Conservation (phyloP, 345 rosid genomes). For the Eucalyptus decipiens region DNA sequence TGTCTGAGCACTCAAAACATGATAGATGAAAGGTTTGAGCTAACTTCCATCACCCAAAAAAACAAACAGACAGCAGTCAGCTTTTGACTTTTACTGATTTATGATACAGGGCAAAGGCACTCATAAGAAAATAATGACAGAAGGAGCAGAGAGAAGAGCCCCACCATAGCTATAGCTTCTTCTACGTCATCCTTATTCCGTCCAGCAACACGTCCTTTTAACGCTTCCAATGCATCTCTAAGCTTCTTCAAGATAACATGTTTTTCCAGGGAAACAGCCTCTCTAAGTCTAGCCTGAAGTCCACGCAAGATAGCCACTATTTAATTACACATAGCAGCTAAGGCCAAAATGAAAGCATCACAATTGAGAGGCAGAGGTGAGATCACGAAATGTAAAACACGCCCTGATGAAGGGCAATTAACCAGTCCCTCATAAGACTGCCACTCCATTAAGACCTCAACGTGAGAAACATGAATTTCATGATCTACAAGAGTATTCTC, state of each 20-base stretch:
- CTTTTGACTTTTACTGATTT: not conserved
- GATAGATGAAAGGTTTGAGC: not conserved
- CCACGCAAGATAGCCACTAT: not conserved
- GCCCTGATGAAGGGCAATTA: not conserved
- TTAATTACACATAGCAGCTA: not conserved
- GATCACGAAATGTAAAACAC: not conserved
- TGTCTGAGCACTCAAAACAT: not conserved
- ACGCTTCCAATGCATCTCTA: constrained; percentile 82
- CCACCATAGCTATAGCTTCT: constrained; percentile 91
- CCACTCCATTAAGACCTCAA: not conserved
- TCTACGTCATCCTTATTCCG: constrained; percentile 93
- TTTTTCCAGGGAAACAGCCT: constrained; percentile 90
- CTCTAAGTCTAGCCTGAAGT: constrained; percentile 81
- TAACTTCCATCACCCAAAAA: not conserved
- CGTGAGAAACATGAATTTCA: not conserved
- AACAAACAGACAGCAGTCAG: not conserved
- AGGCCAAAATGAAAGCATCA: not conserved
- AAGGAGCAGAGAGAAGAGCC: constrained; percentile 1
- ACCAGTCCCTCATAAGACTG: not conserved
- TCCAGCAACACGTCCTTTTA: constrained; percentile 86
- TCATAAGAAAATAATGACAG: not conserved
- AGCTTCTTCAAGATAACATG: constrained; percentile 98
- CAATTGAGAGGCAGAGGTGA: not conserved
- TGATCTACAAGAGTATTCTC: not conserved
- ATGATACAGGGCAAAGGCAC: not conserved